phyloP scores from a whole-genome alignment of 2,329 filamentous ascomycete genomes.

The Fusarium sp. region DNA sequence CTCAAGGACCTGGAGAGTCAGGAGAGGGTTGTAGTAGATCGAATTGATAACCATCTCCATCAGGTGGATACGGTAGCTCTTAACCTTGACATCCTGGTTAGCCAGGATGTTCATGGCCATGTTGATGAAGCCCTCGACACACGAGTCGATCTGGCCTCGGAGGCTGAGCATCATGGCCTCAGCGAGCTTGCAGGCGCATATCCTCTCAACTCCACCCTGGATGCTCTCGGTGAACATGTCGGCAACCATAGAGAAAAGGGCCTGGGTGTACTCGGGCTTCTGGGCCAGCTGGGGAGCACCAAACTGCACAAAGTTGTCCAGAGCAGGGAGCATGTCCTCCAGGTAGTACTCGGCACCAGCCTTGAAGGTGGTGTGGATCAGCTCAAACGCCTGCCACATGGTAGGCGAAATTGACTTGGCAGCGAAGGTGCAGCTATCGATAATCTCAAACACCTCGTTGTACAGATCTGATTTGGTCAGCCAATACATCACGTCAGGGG shows the following conservation, averaged over 20 bases:
- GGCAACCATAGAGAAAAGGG: constrained; percentile 92
- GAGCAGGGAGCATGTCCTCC: constrained; percentile 97
- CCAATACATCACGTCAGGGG: constrained; percentile 6
- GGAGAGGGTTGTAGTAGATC: constrained; percentile 94
- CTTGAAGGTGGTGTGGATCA: constrained; percentile 97
- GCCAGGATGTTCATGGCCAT: constrained; percentile 88
- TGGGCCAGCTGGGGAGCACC: constrained; percentile 83
- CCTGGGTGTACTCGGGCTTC: constrained; percentile 87
- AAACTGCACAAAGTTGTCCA: constrained; percentile 98
- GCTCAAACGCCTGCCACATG: constrained; percentile 99
- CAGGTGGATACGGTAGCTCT: constrained; percentile 93
- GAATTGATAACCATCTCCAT: constrained; percentile 99
- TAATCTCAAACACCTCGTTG: constrained; percentile 98
- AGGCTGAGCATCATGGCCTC: constrained; percentile 98
- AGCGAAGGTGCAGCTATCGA: constrained; percentile 98
- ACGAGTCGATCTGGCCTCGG: constrained; percentile 87
- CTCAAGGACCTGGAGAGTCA: constrained; percentile 90
- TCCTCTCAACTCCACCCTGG: constrained; percentile 92
- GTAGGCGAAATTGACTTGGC: constrained; percentile 94
- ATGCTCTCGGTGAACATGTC: constrained; percentile 95
- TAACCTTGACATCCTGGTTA: constrained; percentile 83
- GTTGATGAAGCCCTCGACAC: constrained; percentile 87
- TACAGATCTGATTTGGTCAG: constrained; percentile 77
- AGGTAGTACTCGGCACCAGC: constrained; percentile 96
- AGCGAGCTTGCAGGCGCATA: constrained; percentile 96